Evolutionary conservation across 306 rosid species (phyloP), one percentile per base, ranked within the genome.

Genomic region (Alnus rubra): DNA sequence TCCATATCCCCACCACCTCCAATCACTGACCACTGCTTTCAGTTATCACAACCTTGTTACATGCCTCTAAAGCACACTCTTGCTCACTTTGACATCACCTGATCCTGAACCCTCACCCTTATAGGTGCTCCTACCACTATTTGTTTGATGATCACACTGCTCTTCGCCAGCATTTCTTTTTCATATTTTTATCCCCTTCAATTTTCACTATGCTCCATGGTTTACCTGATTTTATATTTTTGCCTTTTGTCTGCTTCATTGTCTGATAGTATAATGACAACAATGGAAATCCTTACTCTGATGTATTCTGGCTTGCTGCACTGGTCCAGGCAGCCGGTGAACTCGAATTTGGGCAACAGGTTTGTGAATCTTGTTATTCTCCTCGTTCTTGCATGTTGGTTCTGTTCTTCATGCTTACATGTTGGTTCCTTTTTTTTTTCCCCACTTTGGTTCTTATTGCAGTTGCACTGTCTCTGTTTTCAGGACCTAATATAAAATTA

Each of bases 341-440:
- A 83, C 97, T 95, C 73, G 98, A 92, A 84, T 93, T 95, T 74
- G 98, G 97, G 84, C 94, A 93, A 82, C 98, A 93, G 98, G 98
- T 95, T 75, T 76, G 76, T 84, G 65, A 37, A 82, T 9, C 49
- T 80, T 80, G 44, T 74, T 64, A 49, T 67, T 49, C 59, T 73
- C 56, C 45, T 74, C 63, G 62, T 48, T 54, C 76, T 12, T 51
- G 39, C 44, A 39, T 39, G 44, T 39, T 39, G 44, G 5, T 49
- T 31, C 33, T 23, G 28, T 23, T 9, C 48, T 80, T 80, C 35
- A 55, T 48, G 49, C 77, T 13, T 51, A 39, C 44, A 42, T 42
- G 45, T 42, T 42, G 45, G 5, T 49, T 33, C 35, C 37, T 31
- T 76, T 16, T 39, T 12, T 6, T 42, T 33, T 5, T 33, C 3